Conservation (phyloP, 176 grass and related monocot species). For the Tuctoria greenei region DNA sequence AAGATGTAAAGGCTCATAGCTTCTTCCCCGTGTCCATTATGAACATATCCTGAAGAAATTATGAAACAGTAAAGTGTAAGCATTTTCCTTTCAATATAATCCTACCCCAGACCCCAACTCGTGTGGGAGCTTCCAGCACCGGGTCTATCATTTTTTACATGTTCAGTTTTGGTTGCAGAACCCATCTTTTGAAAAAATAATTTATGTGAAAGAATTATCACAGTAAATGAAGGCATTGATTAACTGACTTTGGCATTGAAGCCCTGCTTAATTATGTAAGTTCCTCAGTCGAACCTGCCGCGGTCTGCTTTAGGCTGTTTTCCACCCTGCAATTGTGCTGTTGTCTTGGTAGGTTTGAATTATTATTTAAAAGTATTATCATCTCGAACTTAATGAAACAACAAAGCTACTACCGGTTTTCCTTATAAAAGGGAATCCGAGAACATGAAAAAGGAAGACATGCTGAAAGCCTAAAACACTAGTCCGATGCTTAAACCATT, state of each 20-base stretch:
- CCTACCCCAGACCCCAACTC: no score
- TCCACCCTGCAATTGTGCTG: background rate
- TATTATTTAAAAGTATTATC: background rate
- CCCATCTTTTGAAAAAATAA: background rate
- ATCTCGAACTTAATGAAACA: background rate
- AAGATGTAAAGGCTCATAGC: constrained; percentile 61
- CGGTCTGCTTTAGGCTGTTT: background rate
- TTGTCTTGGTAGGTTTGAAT: background rate
- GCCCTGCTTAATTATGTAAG: background rate
- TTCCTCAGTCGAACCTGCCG: background rate
- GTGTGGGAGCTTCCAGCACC: no score
- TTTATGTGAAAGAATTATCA: background rate
- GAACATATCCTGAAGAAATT: constrained; percentile 69
- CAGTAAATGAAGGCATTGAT: background rate
- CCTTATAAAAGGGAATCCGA: background rate
- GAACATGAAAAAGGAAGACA: background rate
- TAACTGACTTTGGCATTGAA: background rate
- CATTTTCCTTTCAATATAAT: constrained; percentile 10
- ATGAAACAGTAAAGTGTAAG: constrained; percentile 20
- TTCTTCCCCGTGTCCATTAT: constrained; percentile 73
- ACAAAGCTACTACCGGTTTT: background rate
- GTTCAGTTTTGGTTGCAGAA: no score
- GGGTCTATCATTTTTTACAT: no score
- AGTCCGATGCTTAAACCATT: constrained; percentile 14
- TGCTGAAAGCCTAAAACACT: constrained; percentile 13